Evolutionary conservation across 306 rosid species (phyloP).

Genomic region (Glycine latifolia): DNA sequence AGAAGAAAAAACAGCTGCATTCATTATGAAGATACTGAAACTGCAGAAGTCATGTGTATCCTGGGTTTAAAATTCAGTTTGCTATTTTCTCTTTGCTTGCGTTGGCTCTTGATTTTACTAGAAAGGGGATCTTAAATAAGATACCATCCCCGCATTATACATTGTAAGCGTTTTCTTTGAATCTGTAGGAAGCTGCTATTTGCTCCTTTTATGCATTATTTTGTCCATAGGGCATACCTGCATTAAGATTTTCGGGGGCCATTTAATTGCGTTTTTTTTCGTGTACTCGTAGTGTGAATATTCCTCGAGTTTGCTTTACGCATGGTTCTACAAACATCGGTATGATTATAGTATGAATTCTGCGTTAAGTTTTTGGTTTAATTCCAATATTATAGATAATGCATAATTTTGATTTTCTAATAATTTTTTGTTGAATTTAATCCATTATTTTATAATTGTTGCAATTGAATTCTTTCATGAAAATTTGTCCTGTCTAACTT

Average conservation of each 20-base stretch:
- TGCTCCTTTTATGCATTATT: constrained; percentile 33
- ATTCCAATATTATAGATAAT: not conserved
- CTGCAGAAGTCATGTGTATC: constrained; percentile 36
- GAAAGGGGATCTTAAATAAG: constrained; percentile 41
- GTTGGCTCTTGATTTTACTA: constrained; percentile 30
- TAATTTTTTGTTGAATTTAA: not conserved
- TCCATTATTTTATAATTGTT: not conserved
- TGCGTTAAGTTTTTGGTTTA: not conserved
- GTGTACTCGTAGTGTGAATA: not conserved
- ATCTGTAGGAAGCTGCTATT: constrained; percentile 26
- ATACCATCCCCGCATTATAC: constrained; percentile 37
- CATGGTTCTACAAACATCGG: not conserved
- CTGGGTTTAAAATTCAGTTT: constrained; percentile 30
- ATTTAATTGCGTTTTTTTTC: constrained; percentile 19
- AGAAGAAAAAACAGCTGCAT: constrained; percentile 38
- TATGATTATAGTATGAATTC: not conserved
- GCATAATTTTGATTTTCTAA: not conserved
- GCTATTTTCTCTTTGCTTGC: constrained; percentile 33
- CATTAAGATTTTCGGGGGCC: not conserved
- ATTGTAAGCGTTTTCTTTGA: constrained; percentile 40
- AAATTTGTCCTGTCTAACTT: too few relatives aligned
- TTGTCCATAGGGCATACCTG: constrained; percentile 30
- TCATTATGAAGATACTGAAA: constrained; percentile 24
- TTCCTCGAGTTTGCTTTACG: not conserved
- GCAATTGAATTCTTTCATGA: not conserved